Conservation (phyloP, 768 basidiomycete species). For the Tricholoma flavovirens region DNA sequence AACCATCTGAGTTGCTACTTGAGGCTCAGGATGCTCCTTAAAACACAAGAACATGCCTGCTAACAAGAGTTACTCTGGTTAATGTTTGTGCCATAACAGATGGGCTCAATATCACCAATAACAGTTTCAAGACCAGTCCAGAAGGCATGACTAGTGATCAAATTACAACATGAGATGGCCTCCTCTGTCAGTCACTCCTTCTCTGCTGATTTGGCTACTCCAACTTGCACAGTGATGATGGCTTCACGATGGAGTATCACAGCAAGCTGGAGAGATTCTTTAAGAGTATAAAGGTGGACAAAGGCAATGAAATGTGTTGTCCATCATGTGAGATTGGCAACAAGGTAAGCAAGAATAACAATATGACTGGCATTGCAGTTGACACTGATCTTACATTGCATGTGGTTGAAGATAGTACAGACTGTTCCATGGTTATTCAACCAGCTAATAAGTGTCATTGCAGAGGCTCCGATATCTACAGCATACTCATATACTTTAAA, state of each 20-base stretch:
- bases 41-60: no score
- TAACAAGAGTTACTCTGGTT: no score
- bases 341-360: background rate
- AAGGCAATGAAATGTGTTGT: constrained; percentile 1
- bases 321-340: background rate
- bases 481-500: background rate
- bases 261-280: background rate
- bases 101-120: no score
- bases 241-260: background rate
- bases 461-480: background rate
- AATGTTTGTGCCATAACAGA: no score
- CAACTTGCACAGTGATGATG: background rate
- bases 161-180: no score
- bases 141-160: no score
- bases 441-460: background rate
- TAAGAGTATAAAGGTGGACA: background rate
- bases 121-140: no score
- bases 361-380: no score
- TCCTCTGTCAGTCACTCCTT: background rate
- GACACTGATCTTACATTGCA: no score
- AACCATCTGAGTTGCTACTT: no score
- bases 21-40: no score
- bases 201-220: background rate
- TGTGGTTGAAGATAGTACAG: background rate
- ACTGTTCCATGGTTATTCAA: background rate